Percentiles rank a stretch among this genome's conserved stretches.
Evolutionary conservation across 345 rosid genomes (phyloP).

Genomic region (Clausena lansium): DNA sequence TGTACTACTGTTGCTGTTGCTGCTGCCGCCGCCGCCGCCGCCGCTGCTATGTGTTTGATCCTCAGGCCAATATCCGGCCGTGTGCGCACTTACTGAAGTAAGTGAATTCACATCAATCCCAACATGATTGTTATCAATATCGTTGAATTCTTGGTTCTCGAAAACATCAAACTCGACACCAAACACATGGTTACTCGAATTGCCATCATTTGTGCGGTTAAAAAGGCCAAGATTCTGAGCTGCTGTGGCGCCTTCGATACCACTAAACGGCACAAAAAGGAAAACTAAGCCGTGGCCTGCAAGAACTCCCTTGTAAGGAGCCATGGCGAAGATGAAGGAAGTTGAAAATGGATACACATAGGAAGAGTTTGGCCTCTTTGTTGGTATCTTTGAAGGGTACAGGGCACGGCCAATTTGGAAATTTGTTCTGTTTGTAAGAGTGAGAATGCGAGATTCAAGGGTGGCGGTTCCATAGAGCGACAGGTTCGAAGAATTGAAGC

Average conservation of each 20-base stretch:
- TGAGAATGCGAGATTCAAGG: conserved; percentile 48
- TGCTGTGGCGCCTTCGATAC: conserved; percentile 35
- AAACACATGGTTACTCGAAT: conserved; percentile 40
- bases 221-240: conserved; percentile 62
- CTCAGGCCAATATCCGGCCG: conserved; percentile 58
- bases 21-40: not conserved
- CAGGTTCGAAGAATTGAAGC: conserved; percentile 49
- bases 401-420: conserved; percentile 64
- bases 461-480: conserved; percentile 46
- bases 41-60: not conserved
- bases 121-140: conserved; percentile 64
- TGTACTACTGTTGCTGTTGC: not conserved
- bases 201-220: conserved; percentile 50
- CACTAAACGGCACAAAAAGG: conserved; percentile 47
- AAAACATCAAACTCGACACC: conserved; percentile 73
- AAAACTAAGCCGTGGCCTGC: conserved; percentile 74
- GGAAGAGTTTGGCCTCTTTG: conserved; percentile 35
- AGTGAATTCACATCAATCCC: conserved; percentile 73
- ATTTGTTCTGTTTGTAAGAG: conserved; percentile 54
- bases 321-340: conserved; percentile 68
- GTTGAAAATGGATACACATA: conserved; percentile 55
- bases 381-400: conserved; percentile 43
- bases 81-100: conserved; percentile 31
- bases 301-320: conserved; percentile 44
- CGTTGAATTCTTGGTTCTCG: conserved; percentile 63